Evolutionary conservation across 2,329 filamentous ascomycete species (phyloP).

Genomic region (Phialocephala subalpina): DNA sequence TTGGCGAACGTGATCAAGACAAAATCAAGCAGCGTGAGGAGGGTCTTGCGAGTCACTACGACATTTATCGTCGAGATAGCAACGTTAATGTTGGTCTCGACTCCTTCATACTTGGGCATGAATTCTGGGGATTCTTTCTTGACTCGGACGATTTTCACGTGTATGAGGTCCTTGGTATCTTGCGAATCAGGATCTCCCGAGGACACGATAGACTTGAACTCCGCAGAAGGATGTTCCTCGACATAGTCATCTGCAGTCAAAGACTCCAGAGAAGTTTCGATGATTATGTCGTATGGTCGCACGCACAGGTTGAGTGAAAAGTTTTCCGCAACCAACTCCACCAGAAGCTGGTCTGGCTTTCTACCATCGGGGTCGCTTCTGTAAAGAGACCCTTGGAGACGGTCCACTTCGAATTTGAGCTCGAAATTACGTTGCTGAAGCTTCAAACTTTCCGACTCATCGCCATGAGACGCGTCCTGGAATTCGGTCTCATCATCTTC

Average conservation of each 20-base stretch:
- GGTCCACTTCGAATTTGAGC: slow-evolving; percentile 95
- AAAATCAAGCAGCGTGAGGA: slow-evolving; percentile 93
- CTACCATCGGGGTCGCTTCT: slow-evolving; percentile 81
- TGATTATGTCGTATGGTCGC: slow-evolving; percentile 89
- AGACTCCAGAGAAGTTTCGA: slow-evolving; percentile 87
- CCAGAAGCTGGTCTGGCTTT: slow-evolving; percentile 81
- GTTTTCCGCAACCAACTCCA: slow-evolving; percentile 88
- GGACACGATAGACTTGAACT: slow-evolving; percentile 98
- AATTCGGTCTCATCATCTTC: slow-evolving; percentile 69
- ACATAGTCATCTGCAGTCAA: slow-evolving; percentile 95
- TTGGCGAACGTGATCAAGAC: slow-evolving; percentile 89
- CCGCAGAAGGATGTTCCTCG: slow-evolving; percentile 78
- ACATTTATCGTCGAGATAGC: slow-evolving; percentile 95
- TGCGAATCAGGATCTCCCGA: slow-evolving; percentile 78
- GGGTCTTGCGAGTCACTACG: slow-evolving; percentile 89
- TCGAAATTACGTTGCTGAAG: slow-evolving; percentile 92
- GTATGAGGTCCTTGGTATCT: slow-evolving; percentile 82
- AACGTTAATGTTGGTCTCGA: slow-evolving; percentile 92
- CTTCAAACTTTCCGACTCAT: slow-evolving; percentile 65
- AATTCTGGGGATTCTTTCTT: slow-evolving; percentile 94
- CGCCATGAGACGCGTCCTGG: slow-evolving; percentile 70
- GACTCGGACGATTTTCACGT: slow-evolving; percentile 88
- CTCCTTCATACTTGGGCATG: slow-evolving; percentile 87
- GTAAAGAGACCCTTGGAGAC: slow-evolving; percentile 91
- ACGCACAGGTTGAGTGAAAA: slow-evolving; percentile 91